Evolutionary conservation across 2,329 filamentous ascomycete genomes (phyloP).

Genomic region (Alternaria brassicicola): DNA sequence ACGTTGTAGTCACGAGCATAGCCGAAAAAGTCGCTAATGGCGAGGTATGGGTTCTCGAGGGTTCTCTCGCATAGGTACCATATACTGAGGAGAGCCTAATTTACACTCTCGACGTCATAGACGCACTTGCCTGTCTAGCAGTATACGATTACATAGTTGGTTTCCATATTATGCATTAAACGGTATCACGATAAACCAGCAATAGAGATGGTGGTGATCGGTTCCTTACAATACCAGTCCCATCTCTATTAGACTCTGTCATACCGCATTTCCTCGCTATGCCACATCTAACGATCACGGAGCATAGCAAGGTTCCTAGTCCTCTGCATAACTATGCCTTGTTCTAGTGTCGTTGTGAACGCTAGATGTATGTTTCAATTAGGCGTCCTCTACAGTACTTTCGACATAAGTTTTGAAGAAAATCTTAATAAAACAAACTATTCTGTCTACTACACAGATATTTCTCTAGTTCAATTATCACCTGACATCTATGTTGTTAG

Average conservation of each 20-base stretch:
- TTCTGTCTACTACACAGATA: too few relatives aligned
- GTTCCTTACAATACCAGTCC: not conserved
- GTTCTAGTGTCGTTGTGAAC: too few relatives aligned
- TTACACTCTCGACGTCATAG: not conserved
- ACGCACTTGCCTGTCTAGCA: not conserved
- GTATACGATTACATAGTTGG: not conserved
- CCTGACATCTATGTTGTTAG: too few relatives aligned
- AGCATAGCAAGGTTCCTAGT: not conserved
- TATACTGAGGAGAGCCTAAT: accelerated
- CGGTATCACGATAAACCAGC: not conserved
- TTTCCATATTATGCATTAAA: not conserved
- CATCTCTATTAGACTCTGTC: not conserved
- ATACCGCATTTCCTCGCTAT: not conserved
- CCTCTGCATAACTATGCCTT: not conserved
- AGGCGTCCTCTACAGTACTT: too few relatives aligned
- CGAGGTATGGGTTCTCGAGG: slow-evolving; percentile 79
- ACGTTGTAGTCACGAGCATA: slow-evolving; percentile 76
- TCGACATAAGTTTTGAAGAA: too few relatives aligned
- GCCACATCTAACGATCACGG: not conserved
- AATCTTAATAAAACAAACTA: too few relatives aligned
- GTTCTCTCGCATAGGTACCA: slow-evolving; percentile 55
- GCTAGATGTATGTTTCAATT: too few relatives aligned
- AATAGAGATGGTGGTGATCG: not conserved
- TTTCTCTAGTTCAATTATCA: too few relatives aligned
- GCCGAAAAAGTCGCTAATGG: slow-evolving; percentile 83